Base-by-base conservation (phyloP, 768 basidiomycete species). In the Phaffia tasmanica region DNA sequence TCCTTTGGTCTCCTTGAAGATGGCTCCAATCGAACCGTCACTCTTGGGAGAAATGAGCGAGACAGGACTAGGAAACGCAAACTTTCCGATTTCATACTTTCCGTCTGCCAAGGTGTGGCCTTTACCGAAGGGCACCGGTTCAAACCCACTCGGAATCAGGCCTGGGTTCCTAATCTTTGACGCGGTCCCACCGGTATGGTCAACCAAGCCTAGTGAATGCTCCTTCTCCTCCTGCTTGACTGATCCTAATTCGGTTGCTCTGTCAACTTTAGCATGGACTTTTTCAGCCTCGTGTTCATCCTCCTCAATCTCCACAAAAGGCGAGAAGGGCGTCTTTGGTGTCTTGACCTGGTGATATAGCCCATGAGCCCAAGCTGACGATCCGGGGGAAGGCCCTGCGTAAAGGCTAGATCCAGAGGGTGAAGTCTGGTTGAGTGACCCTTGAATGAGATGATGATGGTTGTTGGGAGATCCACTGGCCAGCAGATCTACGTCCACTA, bases 51-150 rank as follows among this genome's bases (percentile, higher is more conserved):
- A 42, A 11, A 42, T 11, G 11, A 32, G 25, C 15, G 55, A 57
- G 21, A 32, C 55, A 25, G 55, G 55, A 64, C 81, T 85, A 3
- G 85, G 83, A 56, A 87, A 75, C 27, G 80, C 79, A 72, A 89
- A 90, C 74, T 89, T 89, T 35, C 88, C 88, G n/a, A 56, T 70
- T 0, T 79, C 77, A 71, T 91, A 89, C 76, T 91, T 91, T 14
- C 83, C 83, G 72, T 90, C 88, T 18, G 83, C 79, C 18, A 79
- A 70, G 21, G 81, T 79, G 72, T 89, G 85, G 54, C 80, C 82
- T 14, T 79, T 74, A 0, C 85, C 82, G 68, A 91, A 89, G 0
- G 85, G 83, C 29, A 91, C 86, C 0, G 88, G 84, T 48, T 88
- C 86, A 68, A 88, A 90, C 30, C 76, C 74, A 61, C 61, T 65